Evolutionary conservation across 352 stramenopile genomes (phyloP).

Genomic region (Phytopythium sindhum): DNA sequence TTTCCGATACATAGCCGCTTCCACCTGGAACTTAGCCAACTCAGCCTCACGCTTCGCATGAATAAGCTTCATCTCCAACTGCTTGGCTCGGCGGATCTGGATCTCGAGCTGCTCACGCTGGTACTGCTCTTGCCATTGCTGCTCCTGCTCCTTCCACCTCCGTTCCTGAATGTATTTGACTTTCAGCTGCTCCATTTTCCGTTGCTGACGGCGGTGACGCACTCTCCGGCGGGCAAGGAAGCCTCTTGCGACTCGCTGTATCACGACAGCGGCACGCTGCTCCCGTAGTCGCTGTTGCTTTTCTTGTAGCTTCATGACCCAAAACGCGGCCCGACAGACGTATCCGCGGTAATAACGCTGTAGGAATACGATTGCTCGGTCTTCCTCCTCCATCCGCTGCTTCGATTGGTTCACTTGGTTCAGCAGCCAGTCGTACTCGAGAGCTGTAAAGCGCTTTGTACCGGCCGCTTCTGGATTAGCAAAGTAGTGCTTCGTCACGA

Average conservation of each 20-base stretch:
- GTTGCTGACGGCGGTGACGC: slow-evolving; percentile 21
- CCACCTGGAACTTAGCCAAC: slow-evolving; percentile 45
- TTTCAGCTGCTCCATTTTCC: slow-evolving; percentile 43
- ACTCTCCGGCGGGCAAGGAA: slow-evolving; percentile 36
- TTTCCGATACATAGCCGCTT: slow-evolving; percentile 38
- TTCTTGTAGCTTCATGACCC: slow-evolving; percentile 32
- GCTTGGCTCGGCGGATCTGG: slow-evolving; percentile 38
- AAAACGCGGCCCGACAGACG: slow-evolving; percentile 31
- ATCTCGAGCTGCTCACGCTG: slow-evolving; percentile 59
- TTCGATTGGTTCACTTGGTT: slow-evolving; percentile 27
- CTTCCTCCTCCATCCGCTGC: slow-evolving; percentile 35
- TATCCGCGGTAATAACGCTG: slow-evolving; percentile 59
- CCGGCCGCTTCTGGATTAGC: background rate
- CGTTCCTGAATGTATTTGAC: slow-evolving; percentile 56
- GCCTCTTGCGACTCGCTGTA: slow-evolving; percentile 35
- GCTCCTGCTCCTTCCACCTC: slow-evolving; percentile 48
- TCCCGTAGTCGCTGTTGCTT: slow-evolving; percentile 30
- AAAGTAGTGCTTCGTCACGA: slow-evolving; percentile 42
- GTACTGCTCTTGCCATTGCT: slow-evolving; percentile 48
- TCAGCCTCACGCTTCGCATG: slow-evolving; percentile 63
- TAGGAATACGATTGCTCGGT: slow-evolving; percentile 39
- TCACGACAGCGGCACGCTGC: slow-evolving; percentile 20
- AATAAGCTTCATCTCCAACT: slow-evolving; percentile 40
- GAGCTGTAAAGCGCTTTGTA: slow-evolving; percentile 24
- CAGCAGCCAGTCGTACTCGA: slow-evolving; percentile 40